Percentiles rank a stretch among this genome's conserved stretches.
phyloP scores from a whole-genome alignment of 1,284 basidiomycete genomes.

The Trametes hirsuta region DNA sequence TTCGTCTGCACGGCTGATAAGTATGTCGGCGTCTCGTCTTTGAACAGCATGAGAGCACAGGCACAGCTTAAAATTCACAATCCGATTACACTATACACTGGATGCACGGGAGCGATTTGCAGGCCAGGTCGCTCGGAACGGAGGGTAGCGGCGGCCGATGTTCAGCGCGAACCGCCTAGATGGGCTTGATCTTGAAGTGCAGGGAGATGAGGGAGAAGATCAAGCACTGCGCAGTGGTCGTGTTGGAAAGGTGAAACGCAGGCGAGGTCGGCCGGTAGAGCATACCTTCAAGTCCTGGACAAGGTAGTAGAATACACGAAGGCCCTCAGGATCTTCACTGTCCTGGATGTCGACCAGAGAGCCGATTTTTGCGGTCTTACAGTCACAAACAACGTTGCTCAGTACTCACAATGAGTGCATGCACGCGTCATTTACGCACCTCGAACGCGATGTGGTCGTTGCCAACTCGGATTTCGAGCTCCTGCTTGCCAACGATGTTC shows the following conservation, averaged over 20 bases:
- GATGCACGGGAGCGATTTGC: background rate
- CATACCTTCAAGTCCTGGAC: constrained; percentile 95
- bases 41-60: background rate
- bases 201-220: constrained; percentile 97
- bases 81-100: constrained; percentile 7
- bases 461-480: constrained; percentile 92
- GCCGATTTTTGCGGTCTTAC: constrained; percentile 96
- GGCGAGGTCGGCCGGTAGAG: background rate
- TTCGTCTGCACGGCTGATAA: no score
- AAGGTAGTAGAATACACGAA: constrained; percentile 98
- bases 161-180: constrained; percentile 45
- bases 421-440: constrained; percentile 51
- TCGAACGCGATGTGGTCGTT: constrained; percentile 98
- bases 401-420: background rate
- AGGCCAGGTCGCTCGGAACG: no score
- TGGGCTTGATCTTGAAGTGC: constrained; percentile 99
- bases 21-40: no score
- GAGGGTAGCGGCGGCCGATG: no score
- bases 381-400: background rate
- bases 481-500: constrained; percentile 97
- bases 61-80: background rate
- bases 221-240: constrained; percentile 68
- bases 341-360: constrained; percentile 96
- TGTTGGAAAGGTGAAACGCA: background rate
- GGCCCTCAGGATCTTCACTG: constrained; percentile 95